Base-by-base conservation (phyloP, 208 protist genomes). In the Acanthamoeba royreba region DNA sequence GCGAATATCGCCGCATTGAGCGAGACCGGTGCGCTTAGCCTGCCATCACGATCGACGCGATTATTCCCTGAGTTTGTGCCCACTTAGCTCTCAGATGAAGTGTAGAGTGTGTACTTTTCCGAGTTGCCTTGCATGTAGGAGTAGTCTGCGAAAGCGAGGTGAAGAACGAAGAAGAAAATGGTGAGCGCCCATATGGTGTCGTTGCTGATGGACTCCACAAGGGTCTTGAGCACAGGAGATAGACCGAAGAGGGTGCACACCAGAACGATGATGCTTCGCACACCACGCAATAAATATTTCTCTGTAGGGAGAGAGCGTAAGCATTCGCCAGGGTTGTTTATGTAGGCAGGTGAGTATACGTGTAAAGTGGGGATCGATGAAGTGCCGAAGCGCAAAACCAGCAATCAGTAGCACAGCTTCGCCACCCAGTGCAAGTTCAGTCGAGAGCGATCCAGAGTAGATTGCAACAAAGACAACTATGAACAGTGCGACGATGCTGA, bases 1-100 rank as follows among this genome's bases (percentile, higher is more conserved):
- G 94, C 91, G 47, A 96, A 96, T 31, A 96, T 95, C 11, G 95
- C 95, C 11, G 95, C 94, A 69, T 96, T 96, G 22, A 96, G 66
- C 19, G 95, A 95, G 25, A 96, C 63, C 5, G 94, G 94, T 35
- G 89, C 93, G n/a, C 46, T 77, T 38, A 93, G 90, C 11, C 52
- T 83, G 42, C 19, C 52, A 61, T 61, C 17, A 25, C 22, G 25
- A 61, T 61, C 19, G 52, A 61, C 19, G 25, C 22, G 52, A 28
- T 17, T n/a, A n/a, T n/a, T n/a, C n/a, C n/a, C n/a, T n/a, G n/a
- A n/a, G n/a, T n/a, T n/a, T n/a, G n/a, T n/a, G n/a, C n/a, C n/a
- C n/a, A n/a, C n/a, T 5, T 42, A 38, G 43, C 25, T 46, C 25
- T 46, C 55, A 66, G 3, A 22, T 25, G 33, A 66, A 66, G 31